These are phyloP conservation scores for Dinochytrium kinnereticum DNA, from an alignment of 371 early-diverging fungal genomes.

Conservation along the genomic window DNA sequence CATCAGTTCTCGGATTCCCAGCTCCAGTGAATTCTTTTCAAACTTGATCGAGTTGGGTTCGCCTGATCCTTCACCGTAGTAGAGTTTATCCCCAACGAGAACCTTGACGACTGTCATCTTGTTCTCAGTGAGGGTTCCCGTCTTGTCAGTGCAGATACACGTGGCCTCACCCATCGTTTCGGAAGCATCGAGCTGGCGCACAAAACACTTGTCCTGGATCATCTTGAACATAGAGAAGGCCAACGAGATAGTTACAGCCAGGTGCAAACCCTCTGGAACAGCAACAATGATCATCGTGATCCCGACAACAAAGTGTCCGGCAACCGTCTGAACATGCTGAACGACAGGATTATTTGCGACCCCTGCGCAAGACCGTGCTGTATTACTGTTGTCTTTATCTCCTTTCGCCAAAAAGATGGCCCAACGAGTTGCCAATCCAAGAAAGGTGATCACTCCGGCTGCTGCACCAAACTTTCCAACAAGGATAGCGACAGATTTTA, in stretches of 20 bases:
- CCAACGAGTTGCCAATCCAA: too few species aligned
- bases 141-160: slow-evolving; percentile 96
- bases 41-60: slow-evolving; percentile 11
- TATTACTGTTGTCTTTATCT: too few species aligned
- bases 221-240: slow-evolving; percentile 90
- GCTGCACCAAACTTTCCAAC: slow-evolving; percentile 90
- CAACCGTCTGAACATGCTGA: slow-evolving; percentile 35
- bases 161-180: slow-evolving; percentile 92
- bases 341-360: slow-evolving; percentile 17
- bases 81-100: slow-evolving; percentile 30
- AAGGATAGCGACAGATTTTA: slow-evolving; percentile 82
- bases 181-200: slow-evolving; percentile 31
- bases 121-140: slow-evolving; percentile 96
- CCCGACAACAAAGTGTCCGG: slow-evolving; percentile 64
- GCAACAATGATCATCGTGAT: slow-evolving; percentile 93
- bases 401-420: slow-evolving; percentile 76
- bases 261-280: slow-evolving; percentile 97
- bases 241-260: slow-evolving; percentile 95
- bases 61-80: slow-evolving; percentile 32
- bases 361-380: slow-evolving; percentile 46
- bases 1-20: slow-evolving; percentile 19
- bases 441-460: slow-evolving; percentile 77
- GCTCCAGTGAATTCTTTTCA: neutral
- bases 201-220: slow-evolving; percentile 77
- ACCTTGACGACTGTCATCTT: slow-evolving; percentile 81